phyloP scores from a whole-genome alignment of 2,329 filamentous ascomycete genomes.

The Cladophialophora immunda region DNA sequence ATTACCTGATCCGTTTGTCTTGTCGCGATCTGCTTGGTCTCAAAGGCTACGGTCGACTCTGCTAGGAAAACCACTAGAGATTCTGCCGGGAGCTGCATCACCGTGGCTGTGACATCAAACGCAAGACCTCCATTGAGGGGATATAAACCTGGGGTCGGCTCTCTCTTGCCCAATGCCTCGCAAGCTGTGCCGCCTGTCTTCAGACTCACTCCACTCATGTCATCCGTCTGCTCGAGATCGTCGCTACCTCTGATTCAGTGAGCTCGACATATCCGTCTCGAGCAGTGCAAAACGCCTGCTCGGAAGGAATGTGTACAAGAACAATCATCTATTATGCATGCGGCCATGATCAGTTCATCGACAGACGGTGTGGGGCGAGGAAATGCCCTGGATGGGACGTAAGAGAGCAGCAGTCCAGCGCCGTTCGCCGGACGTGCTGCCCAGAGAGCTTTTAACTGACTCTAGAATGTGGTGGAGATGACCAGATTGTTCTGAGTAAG shows the following conservation, averaged over 20 bases:
- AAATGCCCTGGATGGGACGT: not conserved
- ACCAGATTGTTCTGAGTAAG: not conserved
- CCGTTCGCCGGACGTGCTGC: not conserved
- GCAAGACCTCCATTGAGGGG: not conserved
- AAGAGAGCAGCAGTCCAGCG: not conserved
- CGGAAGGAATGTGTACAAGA: not conserved
- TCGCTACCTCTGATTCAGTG: not conserved
- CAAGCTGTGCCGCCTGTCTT: not conserved
- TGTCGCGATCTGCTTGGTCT: not conserved
- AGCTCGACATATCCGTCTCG: not conserved
- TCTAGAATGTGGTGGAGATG: not conserved
- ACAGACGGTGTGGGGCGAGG: not conserved
- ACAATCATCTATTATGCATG: not conserved
- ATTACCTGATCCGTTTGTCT: not conserved
- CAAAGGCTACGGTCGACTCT: not conserved
- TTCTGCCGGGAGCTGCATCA: not conserved
- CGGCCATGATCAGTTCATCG: not conserved
- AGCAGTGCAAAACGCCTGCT: not conserved
- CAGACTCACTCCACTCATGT: not conserved
- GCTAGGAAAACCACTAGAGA: not conserved
- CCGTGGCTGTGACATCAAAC: not conserved
- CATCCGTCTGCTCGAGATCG: not conserved
- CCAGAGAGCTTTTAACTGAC: not conserved
- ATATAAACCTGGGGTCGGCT: not conserved
- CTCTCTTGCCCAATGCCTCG: too few species aligned